Evolutionary conservation across 352 stramenopile genomes (phyloP), one percentile per base, ranked within the genome.

Genomic region (Globisporangium okanoganense): DNA sequence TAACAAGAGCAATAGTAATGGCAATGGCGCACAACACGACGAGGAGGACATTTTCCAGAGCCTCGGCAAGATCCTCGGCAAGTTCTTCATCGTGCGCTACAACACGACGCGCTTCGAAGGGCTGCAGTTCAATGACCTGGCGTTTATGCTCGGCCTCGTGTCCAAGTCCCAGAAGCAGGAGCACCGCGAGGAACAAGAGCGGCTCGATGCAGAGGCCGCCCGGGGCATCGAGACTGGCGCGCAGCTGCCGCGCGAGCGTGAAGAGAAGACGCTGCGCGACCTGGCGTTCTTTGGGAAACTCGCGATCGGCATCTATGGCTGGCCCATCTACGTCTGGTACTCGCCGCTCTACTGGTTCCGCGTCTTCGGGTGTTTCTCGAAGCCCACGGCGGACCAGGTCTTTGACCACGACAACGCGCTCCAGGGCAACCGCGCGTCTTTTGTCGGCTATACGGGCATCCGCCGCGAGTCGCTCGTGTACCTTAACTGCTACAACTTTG

Each of bases 291-390:
- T 89, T 60, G 83, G 77, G 27, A 73, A 73, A 36, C 66, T 90
- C 40, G 78, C 83, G 0, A 85, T 88, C 53, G 83, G 83, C 14
- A 90, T 92, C 66, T 92, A 92, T 56, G 83, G 83, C 40, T 92
- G 82, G 82, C 79, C 76, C 47, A 76, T 92, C 68, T 90, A 86
- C 68, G 65, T 90, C 6, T 89, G 76, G 78, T 90, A 89, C 66
- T 79, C 79, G 53, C 82, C 82, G 31, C 79, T 82, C 59, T 75
- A 74, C 62, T 90, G 78, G 75, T 86, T 88, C 70, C 78, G 77
- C 31, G 65, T 88, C 7, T 87, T 88, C 40, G 68, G 71, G 49
- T 92, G 80, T 64, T 77, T 74, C 47, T 78, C 75, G 27, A 72
- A 72, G 58, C 70, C 67, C n/a, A 51, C 62, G 29, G 64, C 69